These are phyloP conservation scores for Cladosporium sp. DNA, from an alignment of 2,329 filamentous ascomycete genomes.

Conservation along the genomic window DNA sequence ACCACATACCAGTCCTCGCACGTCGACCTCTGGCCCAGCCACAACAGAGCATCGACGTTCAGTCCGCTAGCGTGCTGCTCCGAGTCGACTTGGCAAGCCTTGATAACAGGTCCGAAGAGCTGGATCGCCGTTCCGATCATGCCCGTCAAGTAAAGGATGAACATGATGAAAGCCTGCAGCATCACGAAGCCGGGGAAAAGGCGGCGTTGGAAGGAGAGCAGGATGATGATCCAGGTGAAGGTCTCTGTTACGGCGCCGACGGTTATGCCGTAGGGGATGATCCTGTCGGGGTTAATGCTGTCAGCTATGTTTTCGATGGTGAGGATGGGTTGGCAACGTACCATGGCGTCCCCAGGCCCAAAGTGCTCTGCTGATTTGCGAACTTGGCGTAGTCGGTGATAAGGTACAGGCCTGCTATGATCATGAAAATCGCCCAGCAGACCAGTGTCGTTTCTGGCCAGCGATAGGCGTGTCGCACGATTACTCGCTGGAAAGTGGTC, in stretches of 20 bases:
- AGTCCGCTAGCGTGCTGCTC: conserved; percentile 46
- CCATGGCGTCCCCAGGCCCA: conserved; percentile 57
- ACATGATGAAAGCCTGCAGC: conserved; percentile 57
- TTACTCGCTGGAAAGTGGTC: conserved; percentile 27
- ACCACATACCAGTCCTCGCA: conserved; percentile 61
- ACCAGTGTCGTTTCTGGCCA: conserved; percentile 64
- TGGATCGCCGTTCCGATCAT: conserved; percentile 60
- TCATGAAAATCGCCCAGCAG: conserved; percentile 60
- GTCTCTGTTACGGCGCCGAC: conserved; percentile 53
- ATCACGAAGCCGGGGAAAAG: conserved; percentile 58
- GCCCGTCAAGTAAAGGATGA: conserved; percentile 59
- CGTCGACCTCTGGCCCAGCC: conserved; percentile 59
- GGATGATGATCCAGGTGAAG: conserved; percentile 56
- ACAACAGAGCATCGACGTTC: conserved; percentile 54
- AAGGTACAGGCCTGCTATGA: conserved; percentile 54
- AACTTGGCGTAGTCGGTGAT: conserved; percentile 60
- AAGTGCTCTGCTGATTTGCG: conserved; percentile 53
- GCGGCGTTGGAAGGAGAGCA: conserved; percentile 52
- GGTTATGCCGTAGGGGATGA: conserved; percentile 61
- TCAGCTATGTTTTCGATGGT: conserved; percentile 3
- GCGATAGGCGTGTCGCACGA: conserved; percentile 52
- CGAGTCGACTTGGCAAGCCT: conserved; percentile 49
- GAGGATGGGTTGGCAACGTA: too few relatives aligned
- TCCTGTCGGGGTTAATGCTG: conserved; percentile 39
- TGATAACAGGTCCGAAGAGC: conserved; percentile 49